Evolutionary conservation across 306 rosid genomes (phyloP).

Genomic region (Cucurbita maxima): DNA sequence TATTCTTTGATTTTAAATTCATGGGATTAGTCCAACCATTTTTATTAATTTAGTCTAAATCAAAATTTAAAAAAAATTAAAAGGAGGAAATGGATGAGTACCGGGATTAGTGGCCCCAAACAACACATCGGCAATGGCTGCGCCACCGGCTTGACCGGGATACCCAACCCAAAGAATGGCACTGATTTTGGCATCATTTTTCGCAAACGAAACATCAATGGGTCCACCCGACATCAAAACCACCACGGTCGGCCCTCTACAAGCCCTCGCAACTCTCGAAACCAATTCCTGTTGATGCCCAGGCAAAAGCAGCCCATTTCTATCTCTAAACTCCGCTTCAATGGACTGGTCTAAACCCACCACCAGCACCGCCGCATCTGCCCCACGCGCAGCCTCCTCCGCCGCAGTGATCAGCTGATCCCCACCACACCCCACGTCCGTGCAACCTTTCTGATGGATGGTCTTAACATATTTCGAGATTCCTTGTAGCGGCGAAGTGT

Average conservation of each 20-base stretch:
- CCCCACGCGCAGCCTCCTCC: conserved; percentile 35
- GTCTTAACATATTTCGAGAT: conserved; percentile 52
- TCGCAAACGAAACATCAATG: conserved; percentile 58
- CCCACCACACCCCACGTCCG: conserved; percentile 31
- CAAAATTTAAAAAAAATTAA: too few relatives aligned
- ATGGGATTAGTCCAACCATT: too few relatives aligned
- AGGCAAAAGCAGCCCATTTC: conserved; percentile 41
- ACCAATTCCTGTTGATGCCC: conserved; percentile 71
- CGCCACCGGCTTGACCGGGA: conserved; percentile 89
- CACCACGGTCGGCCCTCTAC: conserved; percentile 58
- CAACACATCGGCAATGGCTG: conserved; percentile 69
- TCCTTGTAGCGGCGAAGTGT: conserved; percentile 68
- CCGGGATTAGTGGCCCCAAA: conserved; percentile 68
- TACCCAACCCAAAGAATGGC: conserved; percentile 81
- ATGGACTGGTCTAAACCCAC: conserved; percentile 82
- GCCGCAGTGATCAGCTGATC: conserved; percentile 34
- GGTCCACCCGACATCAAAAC: conserved; percentile 89
- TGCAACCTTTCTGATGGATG: conserved; percentile 47
- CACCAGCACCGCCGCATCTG: conserved; percentile 58
- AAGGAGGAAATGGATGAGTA: conserved; percentile 3
- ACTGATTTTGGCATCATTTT: conserved; percentile 37
- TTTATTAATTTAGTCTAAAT: too few relatives aligned
- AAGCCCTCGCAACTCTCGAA: conserved; percentile 35
- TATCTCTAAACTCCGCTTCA: conserved; percentile 62
- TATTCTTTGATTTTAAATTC: too few relatives aligned